Evolutionary conservation across 805 yeast genomes (phyloP).

Genomic region (Allodekkera sacchari): DNA sequence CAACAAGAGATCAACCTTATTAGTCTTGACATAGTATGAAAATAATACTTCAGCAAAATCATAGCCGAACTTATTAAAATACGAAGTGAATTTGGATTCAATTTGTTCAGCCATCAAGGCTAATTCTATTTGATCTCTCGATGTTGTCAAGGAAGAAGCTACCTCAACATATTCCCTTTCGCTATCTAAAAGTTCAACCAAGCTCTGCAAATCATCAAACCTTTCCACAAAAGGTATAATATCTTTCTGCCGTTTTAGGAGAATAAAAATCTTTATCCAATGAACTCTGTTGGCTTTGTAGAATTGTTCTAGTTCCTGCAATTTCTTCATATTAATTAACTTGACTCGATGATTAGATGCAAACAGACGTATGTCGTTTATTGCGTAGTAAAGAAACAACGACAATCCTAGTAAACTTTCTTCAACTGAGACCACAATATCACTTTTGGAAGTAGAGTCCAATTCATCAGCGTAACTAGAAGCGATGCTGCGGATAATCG

Average conservation of each 20-base stretch:
- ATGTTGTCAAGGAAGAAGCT: constrained; percentile 14
- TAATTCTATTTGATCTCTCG: constrained; percentile 15
- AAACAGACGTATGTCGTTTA: constrained; percentile 7
- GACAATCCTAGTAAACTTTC: constrained; percentile 15
- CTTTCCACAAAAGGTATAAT: constrained; percentile 58
- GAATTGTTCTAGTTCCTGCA: constrained; percentile 5
- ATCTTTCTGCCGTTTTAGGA: constrained; percentile 39
- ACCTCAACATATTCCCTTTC: constrained; percentile 29
- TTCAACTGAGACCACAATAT: constrained; percentile 8
- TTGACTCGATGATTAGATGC: neutral
- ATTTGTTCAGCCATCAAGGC: constrained; percentile 14
- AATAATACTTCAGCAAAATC: constrained; percentile 61
- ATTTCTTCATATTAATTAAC: neutral
- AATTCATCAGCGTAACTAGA: constrained; percentile 7
- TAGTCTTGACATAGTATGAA: constrained; percentile 43
- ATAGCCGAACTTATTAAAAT: constrained; percentile 56
- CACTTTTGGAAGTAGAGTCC: constrained; percentile 9
- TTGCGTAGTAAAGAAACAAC: constrained; percentile 17
- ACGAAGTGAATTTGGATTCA: constrained; percentile 31
- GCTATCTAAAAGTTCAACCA: constrained; percentile 46
- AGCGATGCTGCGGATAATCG: constrained; percentile 10
- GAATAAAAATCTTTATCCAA: constrained; percentile 57
- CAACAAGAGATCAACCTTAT: constrained; percentile 46
- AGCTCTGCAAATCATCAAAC: constrained; percentile 55
- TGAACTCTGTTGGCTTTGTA: constrained; percentile 15